These are phyloP conservation scores for Achaetomiella virescens DNA, from an alignment of 495 filamentous ascomycete genomes.

Conservation along the genomic window DNA sequence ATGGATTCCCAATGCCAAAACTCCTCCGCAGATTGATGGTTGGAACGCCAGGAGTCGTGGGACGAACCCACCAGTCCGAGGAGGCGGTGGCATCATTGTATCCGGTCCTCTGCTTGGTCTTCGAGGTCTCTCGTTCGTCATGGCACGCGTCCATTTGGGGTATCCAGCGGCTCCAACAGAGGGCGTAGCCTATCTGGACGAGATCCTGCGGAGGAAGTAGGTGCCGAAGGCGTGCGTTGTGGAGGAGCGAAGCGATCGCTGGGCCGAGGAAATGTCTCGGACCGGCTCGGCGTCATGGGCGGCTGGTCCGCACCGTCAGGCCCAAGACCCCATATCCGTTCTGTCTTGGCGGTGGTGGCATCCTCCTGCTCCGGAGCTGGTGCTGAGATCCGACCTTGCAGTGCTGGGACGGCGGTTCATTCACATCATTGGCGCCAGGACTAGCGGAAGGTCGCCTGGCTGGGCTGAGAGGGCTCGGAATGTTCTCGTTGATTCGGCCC, in stretches of 20 bases:
- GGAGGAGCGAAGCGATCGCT: constrained; percentile 32
- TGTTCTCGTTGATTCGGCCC: constrained; percentile 59
- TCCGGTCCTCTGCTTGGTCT: constrained; percentile 45
- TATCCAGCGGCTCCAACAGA: constrained; percentile 24
- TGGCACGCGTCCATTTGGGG: constrained; percentile 14
- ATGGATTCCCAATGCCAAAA: constrained; percentile 50
- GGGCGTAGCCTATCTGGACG: constrained; percentile 33
- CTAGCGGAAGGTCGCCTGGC: constrained; percentile 25
- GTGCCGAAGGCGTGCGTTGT: constrained; percentile 43
- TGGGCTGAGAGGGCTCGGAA: constrained; percentile 59
- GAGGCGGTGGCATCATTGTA: constrained; percentile 43
- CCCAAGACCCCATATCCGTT: constrained; percentile 49
- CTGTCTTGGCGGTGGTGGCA: constrained; percentile 37
- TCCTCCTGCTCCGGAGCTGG: constrained; percentile 28
- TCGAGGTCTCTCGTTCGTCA: constrained; percentile 26
- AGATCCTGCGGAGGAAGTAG: constrained; percentile 18
- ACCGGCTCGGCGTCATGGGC: constrained; percentile 39
- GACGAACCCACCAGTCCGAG: constrained; percentile 40
- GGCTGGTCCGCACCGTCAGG: constrained; percentile 32
- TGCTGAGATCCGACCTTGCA: constrained; percentile 37
- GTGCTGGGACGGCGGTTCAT: constrained; percentile 33
- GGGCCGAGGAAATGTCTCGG: constrained; percentile 50
- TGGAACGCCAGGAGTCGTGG: constrained; percentile 31
- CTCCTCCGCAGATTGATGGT: constrained; percentile 43
- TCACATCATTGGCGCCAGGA: constrained; percentile 11